Evolutionary conservation across 495 filamentous ascomycete genomes (phyloP), one percentile per base, ranked within the genome.

Genomic region (Talaromyces nanjingensis): DNA sequence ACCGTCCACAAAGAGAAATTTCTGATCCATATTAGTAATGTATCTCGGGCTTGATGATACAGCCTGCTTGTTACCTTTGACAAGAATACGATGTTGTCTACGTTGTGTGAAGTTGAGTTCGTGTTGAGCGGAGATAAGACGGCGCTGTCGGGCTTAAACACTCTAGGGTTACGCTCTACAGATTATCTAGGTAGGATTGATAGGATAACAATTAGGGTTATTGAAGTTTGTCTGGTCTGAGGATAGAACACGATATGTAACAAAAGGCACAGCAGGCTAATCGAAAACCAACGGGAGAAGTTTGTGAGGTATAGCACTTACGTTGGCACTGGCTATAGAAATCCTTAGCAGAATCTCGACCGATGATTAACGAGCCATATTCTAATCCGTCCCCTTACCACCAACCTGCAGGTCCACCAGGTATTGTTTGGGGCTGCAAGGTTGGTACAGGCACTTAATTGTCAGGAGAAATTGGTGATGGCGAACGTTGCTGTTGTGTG

Each of bases 1-100:
- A 16, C 70, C 62, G 60, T 70, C 64, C 2, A 70, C 63, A 47
- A 72, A 73, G 12, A 59, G 59, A 53, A 73, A 71, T 3, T 33
- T 42, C 22, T 67, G 49, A 29, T 64, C 31, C 66, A 68, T 68
- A 14, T 9, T 16, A 6, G 22, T 9, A 8, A 4, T 20, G 1
- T 12, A 9, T 20, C 18, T 49, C 4, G 6, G n/a, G n/a, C 11
- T 12, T 2, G 6, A 49, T 49, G 42, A 45, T 20, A 20, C 45
- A 37, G 33, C 16, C 45, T 18, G 45, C n/a, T 7, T 9, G 6
- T 16, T 42, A 3, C 14, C 4, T 42, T 42, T 16, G 12, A 3
- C 14, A 14, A 42, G 4, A 16, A 42, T 37, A 9, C 0, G 37
- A 14, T 5, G 37, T 42, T 3, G 37, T 42, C 14, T 42, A n/a